These are phyloP conservation scores for Kingdonia uniflora DNA, from an alignment of 164 flowering plant genomes.

Conservation along the genomic window DNA sequence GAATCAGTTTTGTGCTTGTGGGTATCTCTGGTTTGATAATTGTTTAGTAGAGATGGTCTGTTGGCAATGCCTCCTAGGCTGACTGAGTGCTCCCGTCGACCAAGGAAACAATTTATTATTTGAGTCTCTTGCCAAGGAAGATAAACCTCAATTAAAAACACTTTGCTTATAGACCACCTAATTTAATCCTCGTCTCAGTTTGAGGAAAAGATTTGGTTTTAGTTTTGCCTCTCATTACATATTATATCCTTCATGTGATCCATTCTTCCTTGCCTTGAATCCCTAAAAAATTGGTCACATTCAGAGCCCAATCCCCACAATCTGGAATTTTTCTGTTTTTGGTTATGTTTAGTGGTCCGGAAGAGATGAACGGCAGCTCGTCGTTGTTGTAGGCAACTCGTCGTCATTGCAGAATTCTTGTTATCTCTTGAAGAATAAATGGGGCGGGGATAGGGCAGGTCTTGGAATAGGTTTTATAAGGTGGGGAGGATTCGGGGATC, in stretches of 20 bases:
- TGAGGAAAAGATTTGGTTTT: constrained; percentile 44
- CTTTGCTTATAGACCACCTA: too few relatives aligned
- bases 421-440: constrained; percentile 17
- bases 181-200: constrained; percentile 28
- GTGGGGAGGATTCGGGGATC: too few relatives aligned
- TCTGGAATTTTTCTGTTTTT: constrained; percentile 3
- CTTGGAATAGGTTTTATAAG: too few relatives aligned
- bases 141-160: constrained; percentile 32
- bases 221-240: constrained; percentile 14
- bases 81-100: constrained; percentile 37
- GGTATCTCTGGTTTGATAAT: constrained; percentile 36
- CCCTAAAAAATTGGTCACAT: constrained; percentile 24
- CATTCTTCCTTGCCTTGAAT: too few relatives aligned
- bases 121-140: constrained; percentile 25
- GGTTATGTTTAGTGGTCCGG: constrained; percentile 9
- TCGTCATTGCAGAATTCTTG: constrained; percentile 1
- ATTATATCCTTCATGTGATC: too few relatives aligned
- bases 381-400: too few relatives aligned
- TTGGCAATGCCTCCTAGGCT: constrained; percentile 62
- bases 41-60: too few relatives aligned
- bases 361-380: neutral
- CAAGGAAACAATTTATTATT: constrained; percentile 53
- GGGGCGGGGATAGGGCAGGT: too few relatives aligned
- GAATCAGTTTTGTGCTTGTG: constrained; percentile 58
- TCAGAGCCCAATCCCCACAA: constrained; percentile 31